Evolutionary conservation across 164 flowering plant genomes (phyloP), one percentile per base, ranked within the genome.

Genomic region (Amborella trichopoda): DNA sequence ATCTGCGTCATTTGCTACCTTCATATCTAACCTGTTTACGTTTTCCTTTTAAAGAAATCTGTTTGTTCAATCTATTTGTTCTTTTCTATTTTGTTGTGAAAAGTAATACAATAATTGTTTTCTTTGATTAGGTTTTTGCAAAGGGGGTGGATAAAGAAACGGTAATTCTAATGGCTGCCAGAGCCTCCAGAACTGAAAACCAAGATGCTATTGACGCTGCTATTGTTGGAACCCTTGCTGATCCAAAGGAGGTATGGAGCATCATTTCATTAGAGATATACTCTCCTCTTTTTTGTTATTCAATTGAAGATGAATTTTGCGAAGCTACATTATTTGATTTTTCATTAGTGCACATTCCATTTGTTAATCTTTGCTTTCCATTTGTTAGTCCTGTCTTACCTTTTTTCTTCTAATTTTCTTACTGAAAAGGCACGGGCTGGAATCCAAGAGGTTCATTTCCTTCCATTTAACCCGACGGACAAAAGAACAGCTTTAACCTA

Each of bases 391-490:
- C 23, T 42, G 28, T 38, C 8, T 22, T 47, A 9, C 16, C 2
- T n/a, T 38, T 38, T 38, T 38, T 19, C 20, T 38, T 38, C 5
- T 11, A 12, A 16, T 38, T 13, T 33, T 13, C 19, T 20, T 11
- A 11, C 17, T 14, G 18, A 49, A 67, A 54, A 90, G 88, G 88
- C 88, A 23, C 76, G 88, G 14, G 88, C 88, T 59, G 93, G 82
- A 26, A 68, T 91, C 65, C 84, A 61, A 51, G 98, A 91, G 64
- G 55, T 91, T 3, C 98, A 91, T 49, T 91, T 91, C 56, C 90
- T 91, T 51, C 98, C 98, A 5, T 91, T 91, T 53, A 91, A 91
- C 54, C 98, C 98, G 5, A 83, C 94, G 36, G 96, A 91, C 42
- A 91, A 87, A 61, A 64, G 98, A 43, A 91, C 98, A 14, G 98